Evolutionary conservation across 1,284 basidiomycete species (phyloP), one percentile per base, ranked within the genome.

Genomic region (Pyrrhoderma lamaoense): DNA sequence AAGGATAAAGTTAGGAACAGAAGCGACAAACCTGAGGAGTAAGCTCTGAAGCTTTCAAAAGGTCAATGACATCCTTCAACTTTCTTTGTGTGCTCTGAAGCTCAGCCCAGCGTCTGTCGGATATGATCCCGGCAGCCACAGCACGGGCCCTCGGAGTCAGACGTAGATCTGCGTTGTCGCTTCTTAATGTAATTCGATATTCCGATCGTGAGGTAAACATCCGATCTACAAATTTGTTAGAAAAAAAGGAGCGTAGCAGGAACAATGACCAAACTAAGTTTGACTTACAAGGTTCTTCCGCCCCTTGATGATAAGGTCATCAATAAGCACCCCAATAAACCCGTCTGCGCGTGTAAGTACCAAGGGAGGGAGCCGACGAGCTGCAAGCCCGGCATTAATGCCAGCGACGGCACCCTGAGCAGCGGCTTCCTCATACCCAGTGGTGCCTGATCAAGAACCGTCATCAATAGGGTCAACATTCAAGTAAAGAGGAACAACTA

Each of bases 201-300:
- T 95, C 92, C 31, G 87, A 89, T 42, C 92, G 76, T 18, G 88
- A 88, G 0, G 92, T 94, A 64, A 94, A 94, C 90, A 94, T 93
- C 35, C 92, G 85, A 60, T 94, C 89, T 92, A 57, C 42, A 23
- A 42, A 43, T 36, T 21, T 7, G 13, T 38, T 42, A 19, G 14
- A 16, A 11, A 39, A 56, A n/a, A 40, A 34, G 18, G 11, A 16
- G 19, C 16, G 27, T 34, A 23, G n/a, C n/a, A n/a, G n/a, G n/a
- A n/a, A n/a, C n/a, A n/a, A n/a, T n/a, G n/a, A n/a, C n/a, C n/a
- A n/a, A n/a, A n/a, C n/a, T n/a, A n/a, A n/a, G n/a, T n/a, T n/a
- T n/a, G n/a, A n/a, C 81, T 53, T 63, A 89, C 88, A 94, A 47
- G 90, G 91, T 64, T 94, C 91, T 62, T 93, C 86, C 1, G 89